Percentiles rank a stretch among this genome's conserved stretches.
Evolutionary conservation across 192 early-diverging fungal species (phyloP).

Genomic region (Cetraspora pellucida): DNA sequence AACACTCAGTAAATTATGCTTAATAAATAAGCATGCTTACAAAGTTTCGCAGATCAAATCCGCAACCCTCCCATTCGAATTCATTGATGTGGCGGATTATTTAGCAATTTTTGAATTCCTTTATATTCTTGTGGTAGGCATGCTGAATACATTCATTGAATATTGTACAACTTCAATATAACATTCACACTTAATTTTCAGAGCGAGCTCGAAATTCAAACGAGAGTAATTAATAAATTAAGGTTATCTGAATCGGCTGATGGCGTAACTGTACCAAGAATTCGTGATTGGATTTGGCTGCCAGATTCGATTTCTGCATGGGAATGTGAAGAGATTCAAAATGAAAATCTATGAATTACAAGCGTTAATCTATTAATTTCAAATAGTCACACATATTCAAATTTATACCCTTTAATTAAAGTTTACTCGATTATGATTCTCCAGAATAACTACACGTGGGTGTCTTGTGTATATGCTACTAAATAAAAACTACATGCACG

Average conservation of each 20-base stretch:
- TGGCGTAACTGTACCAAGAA: constrained; percentile 10
- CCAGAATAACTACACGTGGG: too few species aligned
- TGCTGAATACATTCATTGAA: background rate
- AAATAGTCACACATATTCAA: too few species aligned
- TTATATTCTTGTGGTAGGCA: background rate
- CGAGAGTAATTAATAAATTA: constrained; percentile 9
- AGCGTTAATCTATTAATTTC: too few species aligned
- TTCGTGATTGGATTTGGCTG: constrained; percentile 7
- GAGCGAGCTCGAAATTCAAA: constrained; percentile 11
- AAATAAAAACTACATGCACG: too few species aligned
- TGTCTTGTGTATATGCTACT: too few species aligned
- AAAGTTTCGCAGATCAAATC: constrained; percentile 19
- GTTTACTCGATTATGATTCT: too few species aligned
- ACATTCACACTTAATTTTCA: constrained; percentile 6
- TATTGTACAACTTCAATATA: background rate
- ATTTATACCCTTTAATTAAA: too few species aligned
- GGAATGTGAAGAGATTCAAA: background rate
- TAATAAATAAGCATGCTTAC: constrained; percentile 31
- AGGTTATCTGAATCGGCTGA: constrained; percentile 5
- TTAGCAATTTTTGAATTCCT: background rate
- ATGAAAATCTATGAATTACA: background rate
- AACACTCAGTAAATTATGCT: constrained; percentile 25
- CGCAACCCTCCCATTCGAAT: constrained; percentile 20
- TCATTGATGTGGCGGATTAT: constrained; percentile 24
- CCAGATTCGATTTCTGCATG: constrained; percentile 23